These are phyloP conservation scores for Nothophaeocryptopus gaeumannii DNA, from an alignment of 2,329 filamentous ascomycete genomes.

Conservation along the genomic window DNA sequence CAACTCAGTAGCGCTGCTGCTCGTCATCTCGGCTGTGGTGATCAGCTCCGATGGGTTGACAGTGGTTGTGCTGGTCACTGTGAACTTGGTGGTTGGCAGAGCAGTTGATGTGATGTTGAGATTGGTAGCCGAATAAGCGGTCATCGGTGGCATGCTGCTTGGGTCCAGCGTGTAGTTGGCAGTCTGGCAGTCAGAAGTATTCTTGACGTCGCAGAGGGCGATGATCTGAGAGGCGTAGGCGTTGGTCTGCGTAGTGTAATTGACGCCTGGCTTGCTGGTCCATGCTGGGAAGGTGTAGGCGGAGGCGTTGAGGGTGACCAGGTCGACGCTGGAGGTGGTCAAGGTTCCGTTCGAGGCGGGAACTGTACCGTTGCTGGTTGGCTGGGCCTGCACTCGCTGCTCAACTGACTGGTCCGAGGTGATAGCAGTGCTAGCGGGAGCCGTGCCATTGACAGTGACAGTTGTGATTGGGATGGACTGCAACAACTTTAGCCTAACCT, in stretches of 20 bases:
- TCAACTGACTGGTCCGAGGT: no score
- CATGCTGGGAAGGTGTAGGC: not conserved
- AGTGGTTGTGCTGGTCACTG: not conserved
- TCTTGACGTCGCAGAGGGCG: not conserved
- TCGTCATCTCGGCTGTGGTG: no score
- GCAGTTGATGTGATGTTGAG: not conserved
- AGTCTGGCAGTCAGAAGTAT: not conserved
- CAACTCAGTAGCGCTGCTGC: no score
- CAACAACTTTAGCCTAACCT: no score
- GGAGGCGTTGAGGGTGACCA: no score
- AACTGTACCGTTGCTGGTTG: no score
- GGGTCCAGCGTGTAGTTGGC: not conserved
- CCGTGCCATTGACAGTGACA: not conserved
- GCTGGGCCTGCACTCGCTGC: no score
- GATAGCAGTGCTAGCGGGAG: no score
- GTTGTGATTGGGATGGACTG: not conserved
- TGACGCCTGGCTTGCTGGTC: not conserved
- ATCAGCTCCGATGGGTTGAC: not conserved
- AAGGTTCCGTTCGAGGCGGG: no score
- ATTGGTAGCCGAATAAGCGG: not conserved
- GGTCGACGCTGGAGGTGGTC: no score
- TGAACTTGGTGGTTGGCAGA: not conserved
- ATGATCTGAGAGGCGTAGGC: not conserved
- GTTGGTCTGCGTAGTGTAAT: slow-evolving; percentile 1
- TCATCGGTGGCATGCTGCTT: not conserved